Conservation (phyloP, 176 grass and related monocot genomes). For the Phragmites australis region DNA sequence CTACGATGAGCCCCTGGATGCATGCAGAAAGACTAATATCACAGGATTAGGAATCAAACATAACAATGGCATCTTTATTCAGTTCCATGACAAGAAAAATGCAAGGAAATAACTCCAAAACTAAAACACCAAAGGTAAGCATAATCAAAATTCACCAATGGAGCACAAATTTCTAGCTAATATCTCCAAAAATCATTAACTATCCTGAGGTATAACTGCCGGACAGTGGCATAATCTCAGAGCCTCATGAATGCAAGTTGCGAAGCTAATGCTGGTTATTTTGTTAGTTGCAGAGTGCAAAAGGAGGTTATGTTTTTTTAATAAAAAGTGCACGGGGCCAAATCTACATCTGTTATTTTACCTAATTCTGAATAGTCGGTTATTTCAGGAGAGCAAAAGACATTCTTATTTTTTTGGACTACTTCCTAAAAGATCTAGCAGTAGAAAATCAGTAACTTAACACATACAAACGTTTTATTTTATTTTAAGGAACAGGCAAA, state of each 20-base stretch:
- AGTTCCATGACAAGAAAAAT: background rate
- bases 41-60: background rate
- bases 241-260: background rate
- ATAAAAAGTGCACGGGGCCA: background rate
- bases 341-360: background rate
- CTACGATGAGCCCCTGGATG: constrained; percentile 6
- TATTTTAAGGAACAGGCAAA: background rate
- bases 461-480: background rate
- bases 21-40: constrained; percentile 2
- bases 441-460: constrained; percentile 15
- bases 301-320: background rate
- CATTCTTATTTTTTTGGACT: constrained; percentile 5
- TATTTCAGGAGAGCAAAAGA: background rate
- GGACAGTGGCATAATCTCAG: background rate
- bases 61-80: background rate
- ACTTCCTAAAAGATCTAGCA: background rate
- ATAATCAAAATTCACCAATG: background rate
- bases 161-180: background rate
- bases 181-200: background rate
- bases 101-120: constrained; percentile 3
- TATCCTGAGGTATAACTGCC: background rate
- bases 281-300: background rate
- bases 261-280: background rate
- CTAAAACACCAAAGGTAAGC: background rate
- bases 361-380: background rate